Percentiles rank a stretch among this genome's conserved stretches.
Evolutionary conservation across 495 filamentous ascomycete genomes (phyloP).

Genomic region (Penicillium samsonianum): DNA sequence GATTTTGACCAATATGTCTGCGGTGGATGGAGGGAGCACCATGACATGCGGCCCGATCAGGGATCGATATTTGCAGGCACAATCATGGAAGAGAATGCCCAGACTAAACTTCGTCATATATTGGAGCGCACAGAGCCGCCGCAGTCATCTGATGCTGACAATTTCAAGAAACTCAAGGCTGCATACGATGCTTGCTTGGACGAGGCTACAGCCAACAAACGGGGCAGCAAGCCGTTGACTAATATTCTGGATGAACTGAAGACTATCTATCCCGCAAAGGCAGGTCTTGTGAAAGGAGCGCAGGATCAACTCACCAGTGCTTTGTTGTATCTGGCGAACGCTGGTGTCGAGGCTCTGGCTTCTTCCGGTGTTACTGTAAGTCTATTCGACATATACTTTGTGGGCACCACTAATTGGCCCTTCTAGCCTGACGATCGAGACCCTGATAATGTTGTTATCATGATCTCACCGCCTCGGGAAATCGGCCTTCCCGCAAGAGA

Average conservation of each 20-base stretch:
- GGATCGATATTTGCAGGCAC: conserved; percentile 60
- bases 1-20: conserved; percentile 71
- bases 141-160: conserved; percentile 55
- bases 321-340: conserved; percentile 54
- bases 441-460: conserved; percentile 62
- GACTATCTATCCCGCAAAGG: conserved; percentile 54
- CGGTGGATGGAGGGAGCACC: conserved; percentile 62
- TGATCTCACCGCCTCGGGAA: conserved; percentile 50
- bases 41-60: conserved; percentile 69
- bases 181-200: conserved; percentile 68
- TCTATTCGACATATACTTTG: neutral
- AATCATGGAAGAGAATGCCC: conserved; percentile 59
- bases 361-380: conserved; percentile 51
- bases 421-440: conserved; percentile 60
- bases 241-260: conserved; percentile 54
- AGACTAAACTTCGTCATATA: conserved; percentile 62
- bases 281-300: conserved; percentile 33
- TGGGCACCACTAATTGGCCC: conserved; percentile 4
- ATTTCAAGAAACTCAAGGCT: conserved; percentile 65
- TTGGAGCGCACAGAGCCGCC: conserved; percentile 58
- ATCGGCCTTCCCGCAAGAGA: conserved; percentile 65
- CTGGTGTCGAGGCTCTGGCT: conserved; percentile 53
- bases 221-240: conserved; percentile 55
- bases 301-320: conserved; percentile 51
- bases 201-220: conserved; percentile 51